Conservation (phyloP, 345 rosid genomes). For the Rhizophora apiculata region DNA sequence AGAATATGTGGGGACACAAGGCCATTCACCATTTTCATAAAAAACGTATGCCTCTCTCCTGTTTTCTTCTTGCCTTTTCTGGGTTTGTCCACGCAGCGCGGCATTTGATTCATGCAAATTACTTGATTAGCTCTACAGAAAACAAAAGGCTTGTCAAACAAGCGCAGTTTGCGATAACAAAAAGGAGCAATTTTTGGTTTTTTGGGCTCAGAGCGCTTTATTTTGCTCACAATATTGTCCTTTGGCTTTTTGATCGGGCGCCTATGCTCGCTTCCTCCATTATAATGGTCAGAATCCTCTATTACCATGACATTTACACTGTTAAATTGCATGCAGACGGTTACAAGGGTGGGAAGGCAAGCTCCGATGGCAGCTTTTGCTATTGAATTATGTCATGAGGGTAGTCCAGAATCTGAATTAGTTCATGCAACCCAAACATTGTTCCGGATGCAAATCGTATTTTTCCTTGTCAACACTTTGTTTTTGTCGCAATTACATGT, state of each 20-base stretch:
- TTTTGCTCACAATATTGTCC: too few relatives aligned
- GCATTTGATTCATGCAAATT: conserved; percentile 27
- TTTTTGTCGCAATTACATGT: background rate
- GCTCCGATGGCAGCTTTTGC: background rate
- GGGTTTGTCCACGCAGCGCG: conserved; percentile 24
- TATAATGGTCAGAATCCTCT: conserved; percentile 16
- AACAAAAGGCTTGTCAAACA: conserved; percentile 5
- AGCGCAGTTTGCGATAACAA: conserved; percentile 18
- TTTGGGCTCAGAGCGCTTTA: conserved; percentile 21
- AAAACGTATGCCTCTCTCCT: conserved; percentile 27
- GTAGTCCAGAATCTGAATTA: too few relatives aligned
- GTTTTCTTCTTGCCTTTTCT: conserved; percentile 29
- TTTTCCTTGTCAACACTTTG: background rate
- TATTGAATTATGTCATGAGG: background rate
- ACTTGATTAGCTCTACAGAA: conserved; percentile 29
- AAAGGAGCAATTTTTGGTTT: conserved; percentile 15
- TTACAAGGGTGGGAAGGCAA: conserved; percentile 2
- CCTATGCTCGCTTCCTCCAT: conserved; percentile 27
- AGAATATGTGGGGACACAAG: conserved; percentile 28
- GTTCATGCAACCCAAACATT: background rate
- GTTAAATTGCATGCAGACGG: background rate
- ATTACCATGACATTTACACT: conserved; percentile 21
- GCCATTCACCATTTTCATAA: conserved; percentile 21
- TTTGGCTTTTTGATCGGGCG: conserved; percentile 17
- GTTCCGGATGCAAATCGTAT: background rate